Percentiles rank a stretch among this genome's conserved stretches.
Evolutionary conservation across 306 rosid species (phyloP).

Genomic region (Prunus mongolica): DNA sequence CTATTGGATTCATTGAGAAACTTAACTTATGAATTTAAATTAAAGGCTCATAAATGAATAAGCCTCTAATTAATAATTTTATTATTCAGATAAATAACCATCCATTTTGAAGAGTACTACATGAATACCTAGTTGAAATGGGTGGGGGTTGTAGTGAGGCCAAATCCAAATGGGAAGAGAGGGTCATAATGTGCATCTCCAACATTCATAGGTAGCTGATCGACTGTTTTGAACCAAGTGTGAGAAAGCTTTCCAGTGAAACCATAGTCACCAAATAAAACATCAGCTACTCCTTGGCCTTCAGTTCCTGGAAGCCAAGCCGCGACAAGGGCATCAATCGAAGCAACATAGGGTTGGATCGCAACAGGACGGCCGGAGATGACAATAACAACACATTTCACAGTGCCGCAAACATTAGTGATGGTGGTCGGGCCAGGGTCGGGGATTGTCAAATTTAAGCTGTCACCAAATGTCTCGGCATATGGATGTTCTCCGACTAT

Average conservation of each 20-base stretch:
- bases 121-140: not conserved
- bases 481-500: slow-evolving; percentile 40
- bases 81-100: no score
- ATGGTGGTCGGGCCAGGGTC: slow-evolving; percentile 22
- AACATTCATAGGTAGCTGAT: slow-evolving; percentile 40
- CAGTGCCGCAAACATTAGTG: slow-evolving; percentile 29
- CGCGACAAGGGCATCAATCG: slow-evolving; percentile 37
- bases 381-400: slow-evolving; percentile 35
- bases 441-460: slow-evolving; percentile 28
- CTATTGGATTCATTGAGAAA: no score
- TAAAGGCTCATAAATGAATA: no score
- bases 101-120: no score
- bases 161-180: slow-evolving; percentile 39
- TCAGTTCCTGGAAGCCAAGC: slow-evolving; percentile 44
- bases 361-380: slow-evolving; percentile 37
- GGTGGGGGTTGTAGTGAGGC: slow-evolving; percentile 29
- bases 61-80: no score
- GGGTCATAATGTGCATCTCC: slow-evolving; percentile 40
- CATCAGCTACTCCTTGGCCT: slow-evolving; percentile 42
- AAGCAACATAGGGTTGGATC: slow-evolving; percentile 22
- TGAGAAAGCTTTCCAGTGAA: slow-evolving; percentile 33
- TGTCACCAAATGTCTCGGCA: slow-evolving; percentile 41
- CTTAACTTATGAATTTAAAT: no score
- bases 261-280: slow-evolving; percentile 35
- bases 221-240: slow-evolving; percentile 43